Conservation (phyloP, 2,329 filamentous ascomycete species). For the Chaetomium sp. region DNA sequence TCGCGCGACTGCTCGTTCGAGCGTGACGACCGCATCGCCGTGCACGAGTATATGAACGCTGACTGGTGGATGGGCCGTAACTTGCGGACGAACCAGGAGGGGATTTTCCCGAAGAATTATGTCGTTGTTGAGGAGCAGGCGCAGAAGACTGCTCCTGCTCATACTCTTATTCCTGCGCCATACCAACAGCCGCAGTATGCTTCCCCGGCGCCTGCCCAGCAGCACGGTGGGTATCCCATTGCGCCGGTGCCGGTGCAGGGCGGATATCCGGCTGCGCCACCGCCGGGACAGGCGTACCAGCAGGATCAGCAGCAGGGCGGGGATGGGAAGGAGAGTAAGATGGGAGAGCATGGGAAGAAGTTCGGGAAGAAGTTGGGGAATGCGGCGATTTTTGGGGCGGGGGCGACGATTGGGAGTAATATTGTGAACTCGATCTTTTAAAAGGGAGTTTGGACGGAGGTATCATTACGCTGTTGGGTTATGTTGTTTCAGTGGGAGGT, state of each 20-base stretch:
- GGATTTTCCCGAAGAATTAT: constrained; percentile 93
- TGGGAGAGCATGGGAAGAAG: constrained; percentile 78
- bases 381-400: constrained; percentile 82
- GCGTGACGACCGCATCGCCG: constrained; percentile 71
- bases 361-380: constrained; percentile 91
- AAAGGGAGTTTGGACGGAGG: constrained; percentile 11
- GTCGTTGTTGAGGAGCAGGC: constrained; percentile 55
- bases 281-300: constrained; percentile 50
- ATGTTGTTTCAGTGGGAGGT: neutral
- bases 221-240: constrained; percentile 15
- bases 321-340: constrained; percentile 52
- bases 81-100: constrained; percentile 72
- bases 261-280: constrained; percentile 27
- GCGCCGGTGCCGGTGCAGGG: constrained; percentile 16
- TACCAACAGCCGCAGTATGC: constrained; percentile 21
- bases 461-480: neutral
- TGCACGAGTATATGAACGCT: constrained; percentile 89
- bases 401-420: constrained; percentile 83
- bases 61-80: constrained; percentile 97
- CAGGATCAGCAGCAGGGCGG: constrained; percentile 39
- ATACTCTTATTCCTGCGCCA: constrained; percentile 4
- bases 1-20: constrained; percentile 75
- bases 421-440: constrained; percentile 89
- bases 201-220: constrained; percentile 7
- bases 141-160: constrained; percentile 21